These are phyloP conservation scores for Filosporella fistucella DNA, from an alignment of 495 filamentous ascomycete species.

Conservation along the genomic window DNA sequence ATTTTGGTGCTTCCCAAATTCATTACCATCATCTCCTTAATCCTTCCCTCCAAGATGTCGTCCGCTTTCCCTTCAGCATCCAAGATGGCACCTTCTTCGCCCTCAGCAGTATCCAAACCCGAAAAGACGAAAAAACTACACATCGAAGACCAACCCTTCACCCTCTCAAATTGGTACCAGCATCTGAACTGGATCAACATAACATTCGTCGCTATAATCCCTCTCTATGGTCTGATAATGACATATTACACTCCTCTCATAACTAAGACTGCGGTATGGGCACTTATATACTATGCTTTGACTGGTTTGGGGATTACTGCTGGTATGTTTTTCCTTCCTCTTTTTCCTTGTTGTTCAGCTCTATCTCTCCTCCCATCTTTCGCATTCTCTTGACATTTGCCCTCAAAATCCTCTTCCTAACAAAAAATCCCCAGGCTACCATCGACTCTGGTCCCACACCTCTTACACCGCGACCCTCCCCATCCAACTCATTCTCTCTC, in stretches of 20 bases:
- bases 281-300: slow-evolving; percentile 5
- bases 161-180: slow-evolving; percentile 6
- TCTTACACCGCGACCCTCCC: slow-evolving; percentile 17
- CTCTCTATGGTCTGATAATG: slow-evolving; percentile 1
- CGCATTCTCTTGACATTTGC: too few relatives aligned
- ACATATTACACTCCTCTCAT: neutral
- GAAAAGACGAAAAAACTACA: slow-evolving; percentile 40
- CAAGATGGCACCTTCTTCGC: too few relatives aligned
- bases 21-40: too few relatives aligned
- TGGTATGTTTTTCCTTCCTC: neutral
- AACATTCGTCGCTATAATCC: neutral
- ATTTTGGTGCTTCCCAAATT: too few relatives aligned
- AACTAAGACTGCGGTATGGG: slow-evolving; percentile 5
- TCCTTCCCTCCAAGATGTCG: too few relatives aligned
- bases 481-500: slow-evolving; percentile 16
- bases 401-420: too few relatives aligned
- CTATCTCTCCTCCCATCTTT: too few relatives aligned
- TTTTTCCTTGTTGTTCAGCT: neutral
- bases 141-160: slow-evolving; percentile 38
- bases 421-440: slow-evolving; percentile 20
- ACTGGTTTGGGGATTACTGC: slow-evolving; percentile 14
- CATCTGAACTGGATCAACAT: slow-evolving; percentile 9
- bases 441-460: slow-evolving; percentile 28
- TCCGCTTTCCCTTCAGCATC: too few relatives aligned
- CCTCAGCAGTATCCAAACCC: too few relatives aligned